A percentile compares a stretch with the other conserved stretches of the same genome.
Evolutionary conservation across 2,329 filamentous ascomycete species (phyloP).

Genomic region (Penicillium concentricum): DNA sequence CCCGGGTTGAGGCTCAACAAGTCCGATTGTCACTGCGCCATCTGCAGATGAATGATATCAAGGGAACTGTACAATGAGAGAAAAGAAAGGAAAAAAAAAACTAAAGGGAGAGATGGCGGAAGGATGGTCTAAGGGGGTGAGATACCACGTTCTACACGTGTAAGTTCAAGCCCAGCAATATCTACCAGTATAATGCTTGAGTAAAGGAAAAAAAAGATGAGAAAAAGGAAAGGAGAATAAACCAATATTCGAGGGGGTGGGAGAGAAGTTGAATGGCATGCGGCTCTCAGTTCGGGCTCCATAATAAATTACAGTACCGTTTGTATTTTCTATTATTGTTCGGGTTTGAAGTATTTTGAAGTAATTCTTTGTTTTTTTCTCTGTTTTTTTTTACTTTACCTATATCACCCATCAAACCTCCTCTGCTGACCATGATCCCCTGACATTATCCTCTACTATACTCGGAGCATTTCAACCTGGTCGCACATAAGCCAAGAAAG

Average conservation of each 20-base stretch:
- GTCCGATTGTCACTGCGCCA: constrained; percentile 10
- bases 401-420: too few relatives aligned
- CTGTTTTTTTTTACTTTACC: neutral
- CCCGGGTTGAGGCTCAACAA: constrained; percentile 25
- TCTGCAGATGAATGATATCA: constrained; percentile 16
- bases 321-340: neutral
- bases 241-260: constrained; percentile 1
- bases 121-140: neutral
- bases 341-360: too few relatives aligned
- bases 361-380: neutral
- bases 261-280: neutral
- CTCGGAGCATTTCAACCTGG: constrained; percentile 5
- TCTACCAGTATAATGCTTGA: constrained; percentile 1
- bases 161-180: neutral
- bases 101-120: neutral
- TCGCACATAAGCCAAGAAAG: neutral
- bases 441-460: neutral
- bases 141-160: constrained; percentile 4
- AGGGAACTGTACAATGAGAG: constrained; percentile 2
- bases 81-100: neutral
- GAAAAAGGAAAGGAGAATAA: constrained; percentile 5
- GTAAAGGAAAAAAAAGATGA: neutral
- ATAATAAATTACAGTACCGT: constrained; percentile 2
- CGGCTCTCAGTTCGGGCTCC: constrained; percentile 2
- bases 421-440: neutral